A percentile compares a stretch with the other conserved stretches of the same genome.
These are phyloP conservation scores for Phlyctochytrium arcticum DNA, from an alignment of 192 early-diverging fungal genomes.

Conservation along the genomic window DNA sequence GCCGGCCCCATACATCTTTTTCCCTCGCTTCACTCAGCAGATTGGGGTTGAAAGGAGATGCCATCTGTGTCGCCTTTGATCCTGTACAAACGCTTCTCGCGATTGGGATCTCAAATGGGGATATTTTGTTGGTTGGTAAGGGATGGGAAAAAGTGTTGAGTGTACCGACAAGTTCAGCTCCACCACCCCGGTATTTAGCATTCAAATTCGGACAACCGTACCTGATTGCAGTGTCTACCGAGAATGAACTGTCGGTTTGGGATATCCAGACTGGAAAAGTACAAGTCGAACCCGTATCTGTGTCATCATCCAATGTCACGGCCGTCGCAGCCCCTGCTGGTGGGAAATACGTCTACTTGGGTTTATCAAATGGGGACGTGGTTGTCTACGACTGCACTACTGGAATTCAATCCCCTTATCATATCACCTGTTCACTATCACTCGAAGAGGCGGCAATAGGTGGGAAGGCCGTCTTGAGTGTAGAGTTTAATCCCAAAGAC, in stretches of 20 bases:
- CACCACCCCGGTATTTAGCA: neutral
- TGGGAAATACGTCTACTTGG: slow-evolving; percentile 1
- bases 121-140: slow-evolving; percentile 44
- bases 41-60: neutral
- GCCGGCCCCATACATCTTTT: neutral
- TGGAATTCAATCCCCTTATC: slow-evolving; percentile 1
- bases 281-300: slow-evolving; percentile 3
- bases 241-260: slow-evolving; percentile 45
- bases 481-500: slow-evolving; percentile 50
- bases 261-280: slow-evolving; percentile 43
- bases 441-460: neutral
- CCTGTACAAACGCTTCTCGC: slow-evolving; percentile 52
- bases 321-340: neutral
- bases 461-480: slow-evolving; percentile 24
- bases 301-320: neutral
- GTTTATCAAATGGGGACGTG: neutral
- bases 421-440: neutral
- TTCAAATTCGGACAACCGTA: slow-evolving; percentile 51
- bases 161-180: slow-evolving; percentile 11
- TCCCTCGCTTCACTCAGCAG: neutral
- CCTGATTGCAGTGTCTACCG: slow-evolving; percentile 42
- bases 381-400: neutral
- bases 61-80: slow-evolving; percentile 46
- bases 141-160: slow-evolving; percentile 9
- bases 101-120: slow-evolving; percentile 41